Evolutionary conservation across 2,329 filamentous ascomycete species (phyloP), one percentile per base, ranked within the genome.

Genomic region (Ophiostoma montium): DNA sequence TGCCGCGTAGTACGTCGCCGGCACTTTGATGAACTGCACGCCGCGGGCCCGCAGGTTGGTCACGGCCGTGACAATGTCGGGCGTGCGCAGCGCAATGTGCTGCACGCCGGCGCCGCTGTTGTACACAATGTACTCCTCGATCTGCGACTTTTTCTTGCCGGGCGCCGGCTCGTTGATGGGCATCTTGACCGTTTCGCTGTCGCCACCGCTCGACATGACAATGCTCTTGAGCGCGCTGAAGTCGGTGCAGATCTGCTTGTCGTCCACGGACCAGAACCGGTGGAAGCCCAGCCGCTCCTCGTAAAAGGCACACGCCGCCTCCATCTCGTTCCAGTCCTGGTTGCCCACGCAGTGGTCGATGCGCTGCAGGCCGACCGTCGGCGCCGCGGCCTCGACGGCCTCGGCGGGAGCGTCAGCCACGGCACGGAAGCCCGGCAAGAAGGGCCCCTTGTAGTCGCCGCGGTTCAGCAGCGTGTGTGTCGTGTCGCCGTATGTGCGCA

Each of bases 271-370:
- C 90, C 90, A 95, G 80, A 95, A 95, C 57, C 89, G 86, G 70
- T 95, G 88, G 76, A 95, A 95, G 49, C 83, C 84, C 27, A 95
- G 83, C 54, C 83, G 85, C 54, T 81, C 78, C 69, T 95, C 89
- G 70, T 95, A 96, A 65, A 85, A 80, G 50, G 67, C 71, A 61
- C 76, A 80, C 33, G 76, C 77, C 12, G 70, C 70, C 52, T 71
- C 70, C 78, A 96, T 94, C 65, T 89, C 82, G 65, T 88, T 74
- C 90, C 90, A 95, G 66, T 87, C 84, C 70, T 95, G 89, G 71
- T 96, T 95, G 56, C 90, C 90, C 58, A 96, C 90, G 66, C 90
- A 95, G 73, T 96, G 90, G 68, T 96, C 90, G 67, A 96, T 88
- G 57, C 79, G 79, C 53, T 76, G 74, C 49, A 95, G 75, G 10